Evolutionary conservation across 2,329 filamentous ascomycete species (phyloP), one percentile per base, ranked within the genome.

Genomic region (Fusarium penzigii): DNA sequence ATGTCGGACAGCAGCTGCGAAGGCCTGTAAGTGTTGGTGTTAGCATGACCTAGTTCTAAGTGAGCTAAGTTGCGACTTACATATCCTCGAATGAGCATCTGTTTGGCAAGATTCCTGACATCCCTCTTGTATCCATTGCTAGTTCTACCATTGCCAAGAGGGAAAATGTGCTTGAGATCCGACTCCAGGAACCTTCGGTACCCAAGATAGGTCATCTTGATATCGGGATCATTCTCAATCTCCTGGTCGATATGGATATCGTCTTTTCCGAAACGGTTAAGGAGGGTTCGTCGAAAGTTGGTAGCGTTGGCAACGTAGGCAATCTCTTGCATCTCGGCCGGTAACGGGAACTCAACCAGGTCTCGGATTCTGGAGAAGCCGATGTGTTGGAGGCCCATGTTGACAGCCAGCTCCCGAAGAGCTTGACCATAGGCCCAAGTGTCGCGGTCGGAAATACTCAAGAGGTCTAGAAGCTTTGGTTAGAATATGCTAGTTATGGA

Each of bases 351-450:
- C n/a, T 75, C 59, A 2, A 79, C 66, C 12, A 82, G 62, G 17
- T 80, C 74, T 25, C 68, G 67, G 2, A 82, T 68, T 2, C 78
- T 69, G 1, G 75, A 72, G 46, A 81, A 81, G 3, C 63, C 61
- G 38, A 82, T 76, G 57, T 76, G 57, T 10, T 56, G 53, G 51
- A 76, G 76, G 1, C 59, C 67, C 48, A 75, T 72, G 7, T 67
- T 65, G 0, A 55, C 48, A 6, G 70, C 71, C 49, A 81, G 63
- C 1, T 58, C 51, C 1, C 78, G 72, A 0, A 78, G 65, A 1
- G 70, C 68, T 55, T 80, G 70, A 12, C 78, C 78, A 42, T 81
- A 81, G 2, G 68, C 69, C 77, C 77, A 82, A 0, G 75, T 75
- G 14, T 80, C 69, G 13, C 65, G 68, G 38, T 78, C 76, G 0